Conservation (phyloP, 805 yeast species). For the Candida parachauliodes region DNA sequence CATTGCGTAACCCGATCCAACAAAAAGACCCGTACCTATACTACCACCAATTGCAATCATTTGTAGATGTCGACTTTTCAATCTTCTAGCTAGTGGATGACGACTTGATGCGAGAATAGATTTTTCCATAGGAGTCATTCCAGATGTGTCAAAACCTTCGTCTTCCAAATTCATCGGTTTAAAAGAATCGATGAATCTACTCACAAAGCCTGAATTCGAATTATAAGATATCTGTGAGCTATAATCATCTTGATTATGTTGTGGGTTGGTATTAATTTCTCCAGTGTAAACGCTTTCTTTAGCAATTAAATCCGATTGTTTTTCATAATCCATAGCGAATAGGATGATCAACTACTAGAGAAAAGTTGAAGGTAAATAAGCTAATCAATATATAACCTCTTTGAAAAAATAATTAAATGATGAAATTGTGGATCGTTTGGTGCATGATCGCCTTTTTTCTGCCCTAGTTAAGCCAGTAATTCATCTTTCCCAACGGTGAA, state of each 20-base stretch:
- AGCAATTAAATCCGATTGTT: constrained; percentile 1
- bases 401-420: not conserved
- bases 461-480: no score
- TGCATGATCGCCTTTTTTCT: not conserved
- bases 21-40: constrained; percentile 61
- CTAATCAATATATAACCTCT: no score
- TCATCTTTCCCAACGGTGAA: no score
- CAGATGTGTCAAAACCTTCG: constrained; percentile 38
- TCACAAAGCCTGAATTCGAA: not conserved
- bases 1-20: constrained; percentile 44
- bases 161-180: constrained; percentile 36
- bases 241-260: not conserved
- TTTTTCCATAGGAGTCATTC: constrained; percentile 37
- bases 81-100: constrained; percentile 43
- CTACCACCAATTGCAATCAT: constrained; percentile 71
- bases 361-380: no score
- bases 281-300: not conserved
- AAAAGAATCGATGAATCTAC: constrained; percentile 31
- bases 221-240: not conserved
- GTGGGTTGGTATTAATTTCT: not conserved
- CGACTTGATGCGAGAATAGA: constrained; percentile 37
- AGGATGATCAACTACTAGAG: not conserved
- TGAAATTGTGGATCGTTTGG: not conserved
- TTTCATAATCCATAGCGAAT: constrained; percentile 1
- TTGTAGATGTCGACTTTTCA: constrained; percentile 49